These are phyloP conservation scores for Clohesyomyces aquaticus DNA, from an alignment of 495 filamentous ascomycete genomes.

Conservation along the genomic window DNA sequence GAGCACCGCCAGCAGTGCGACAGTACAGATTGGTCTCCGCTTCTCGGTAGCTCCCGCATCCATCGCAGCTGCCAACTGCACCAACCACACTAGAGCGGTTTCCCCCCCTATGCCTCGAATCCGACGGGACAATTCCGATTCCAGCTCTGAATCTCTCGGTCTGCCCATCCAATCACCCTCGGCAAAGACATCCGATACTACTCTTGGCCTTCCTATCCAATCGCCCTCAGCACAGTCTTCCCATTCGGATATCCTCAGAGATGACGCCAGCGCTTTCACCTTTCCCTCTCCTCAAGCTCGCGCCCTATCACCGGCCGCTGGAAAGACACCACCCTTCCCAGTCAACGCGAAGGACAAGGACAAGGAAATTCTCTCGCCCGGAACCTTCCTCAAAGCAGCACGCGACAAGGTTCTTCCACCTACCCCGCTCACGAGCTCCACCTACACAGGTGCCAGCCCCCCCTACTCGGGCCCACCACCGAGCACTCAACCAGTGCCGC, in stretches of 20 bases:
- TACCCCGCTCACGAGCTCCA: too few relatives aligned
- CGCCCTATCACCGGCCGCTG: too few relatives aligned
- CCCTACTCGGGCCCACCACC: conserved; percentile 9
- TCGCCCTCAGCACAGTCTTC: conserved; percentile 24
- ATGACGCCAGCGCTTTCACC: conserved; percentile 10
- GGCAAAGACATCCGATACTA: not conserved
- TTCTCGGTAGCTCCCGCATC: conserved; percentile 42
- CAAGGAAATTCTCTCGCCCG: too few relatives aligned
- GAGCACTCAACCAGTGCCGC: not conserved
- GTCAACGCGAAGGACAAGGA: conserved; percentile 35
- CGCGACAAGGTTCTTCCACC: conserved; percentile 37
- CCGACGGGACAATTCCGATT: conserved; percentile 33
- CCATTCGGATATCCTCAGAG: conserved; percentile 5
- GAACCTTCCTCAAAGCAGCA: conserved; percentile 59
- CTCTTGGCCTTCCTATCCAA: too few relatives aligned
- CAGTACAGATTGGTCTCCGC: conserved; percentile 42
- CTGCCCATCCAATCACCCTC: conserved; percentile 39
- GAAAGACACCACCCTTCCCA: conserved; percentile 13
- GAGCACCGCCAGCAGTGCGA: conserved; percentile 41
- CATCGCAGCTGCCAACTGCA: conserved; percentile 41
- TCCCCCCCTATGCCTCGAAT: not conserved
- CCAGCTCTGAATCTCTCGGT: conserved; percentile 26
- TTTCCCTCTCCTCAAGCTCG: not conserved
- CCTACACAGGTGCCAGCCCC: too few relatives aligned
- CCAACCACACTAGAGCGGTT: not conserved